Evolutionary conservation across 1,139 yeast species (phyloP).

Genomic region (Sugiyamaella sp.): DNA sequence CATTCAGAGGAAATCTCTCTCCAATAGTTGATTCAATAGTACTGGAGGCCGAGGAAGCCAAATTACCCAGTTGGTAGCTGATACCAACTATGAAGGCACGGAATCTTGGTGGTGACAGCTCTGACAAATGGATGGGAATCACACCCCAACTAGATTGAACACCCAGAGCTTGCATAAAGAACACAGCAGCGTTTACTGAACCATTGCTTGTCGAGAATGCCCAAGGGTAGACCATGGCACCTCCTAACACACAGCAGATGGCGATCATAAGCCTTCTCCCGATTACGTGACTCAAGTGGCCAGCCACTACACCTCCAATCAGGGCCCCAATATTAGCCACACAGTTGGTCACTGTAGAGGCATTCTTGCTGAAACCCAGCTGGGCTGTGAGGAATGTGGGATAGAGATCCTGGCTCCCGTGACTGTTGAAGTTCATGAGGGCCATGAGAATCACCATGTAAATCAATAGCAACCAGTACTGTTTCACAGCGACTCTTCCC

Average conservation of each 20-base stretch:
- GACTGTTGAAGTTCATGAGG: conserved; percentile 69
- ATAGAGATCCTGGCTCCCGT: conserved; percentile 73
- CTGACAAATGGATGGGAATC: conserved; percentile 75
- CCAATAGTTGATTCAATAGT: conserved; percentile 82
- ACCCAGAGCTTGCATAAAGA: conserved; percentile 68
- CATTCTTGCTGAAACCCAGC: conserved; percentile 52
- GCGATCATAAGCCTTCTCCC: conserved; percentile 65
- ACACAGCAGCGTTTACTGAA: conserved; percentile 75
- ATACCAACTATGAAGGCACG: conserved; percentile 74
- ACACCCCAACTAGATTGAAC: conserved; percentile 93
- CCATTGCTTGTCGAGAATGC: conserved; percentile 54
- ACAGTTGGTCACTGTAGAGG: conserved; percentile 65
- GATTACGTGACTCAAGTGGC: conserved; percentile 60
- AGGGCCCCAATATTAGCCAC: conserved; percentile 75
- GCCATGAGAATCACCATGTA: conserved; percentile 62
- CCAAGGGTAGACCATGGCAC: conserved; percentile 72
- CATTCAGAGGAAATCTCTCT: conserved; percentile 58
- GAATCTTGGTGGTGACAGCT: conserved; percentile 77
- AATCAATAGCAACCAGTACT: conserved; percentile 47
- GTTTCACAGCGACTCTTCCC: conserved; percentile 38
- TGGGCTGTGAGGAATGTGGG: conserved; percentile 65
- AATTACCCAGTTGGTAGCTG: conserved; percentile 81
- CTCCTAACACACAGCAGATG: conserved; percentile 67
- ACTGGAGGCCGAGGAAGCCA: conserved; percentile 80
- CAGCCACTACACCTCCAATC: conserved; percentile 63